Evolutionary conservation across 805 yeast species (phyloP).

Genomic region (Candida dajiaensis): DNA sequence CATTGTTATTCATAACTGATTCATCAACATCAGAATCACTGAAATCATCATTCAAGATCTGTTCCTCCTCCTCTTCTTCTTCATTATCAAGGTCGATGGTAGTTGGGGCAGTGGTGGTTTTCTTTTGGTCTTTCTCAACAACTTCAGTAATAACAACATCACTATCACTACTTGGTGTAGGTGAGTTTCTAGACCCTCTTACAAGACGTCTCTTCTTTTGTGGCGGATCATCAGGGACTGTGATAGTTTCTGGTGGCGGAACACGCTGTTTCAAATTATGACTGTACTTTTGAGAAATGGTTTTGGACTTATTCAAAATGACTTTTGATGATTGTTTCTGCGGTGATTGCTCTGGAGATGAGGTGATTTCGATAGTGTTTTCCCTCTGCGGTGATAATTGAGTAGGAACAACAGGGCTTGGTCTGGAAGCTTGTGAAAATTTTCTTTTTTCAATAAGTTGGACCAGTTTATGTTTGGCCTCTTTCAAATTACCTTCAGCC

Average conservation of each 20-base stretch:
- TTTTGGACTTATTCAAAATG: constrained; percentile 28
- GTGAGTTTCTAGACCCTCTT: constrained; percentile 29
- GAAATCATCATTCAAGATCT: constrained; percentile 34
- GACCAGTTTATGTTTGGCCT: constrained; percentile 28
- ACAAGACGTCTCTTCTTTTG: constrained; percentile 33
- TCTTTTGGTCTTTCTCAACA: background rate
- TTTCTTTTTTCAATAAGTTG: constrained; percentile 26
- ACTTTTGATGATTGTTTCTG: constrained; percentile 30
- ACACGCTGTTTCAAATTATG: constrained; percentile 9
- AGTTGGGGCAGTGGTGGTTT: constrained; percentile 1
- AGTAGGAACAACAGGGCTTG: background rate
- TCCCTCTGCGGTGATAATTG: background rate
- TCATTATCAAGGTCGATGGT: constrained; percentile 18
- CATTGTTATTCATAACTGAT: constrained; percentile 13
- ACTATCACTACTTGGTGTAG: constrained; percentile 19
- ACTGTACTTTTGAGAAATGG: constrained; percentile 32
- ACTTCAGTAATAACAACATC: constrained; percentile 7
- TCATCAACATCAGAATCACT: constrained; percentile 43
- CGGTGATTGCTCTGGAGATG: constrained; percentile 24
- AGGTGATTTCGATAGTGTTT: constrained; percentile 13
- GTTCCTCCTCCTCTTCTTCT: constrained; percentile 41
- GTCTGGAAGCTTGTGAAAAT: constrained; percentile 12
- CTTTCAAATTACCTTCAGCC: constrained; percentile 26
- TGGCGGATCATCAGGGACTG: constrained; percentile 5
- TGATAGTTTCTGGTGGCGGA: background rate